These are phyloP conservation scores for Leersia perrieri DNA, from an alignment of 176 grass and related monocot genomes.

Conservation along the genomic window DNA sequence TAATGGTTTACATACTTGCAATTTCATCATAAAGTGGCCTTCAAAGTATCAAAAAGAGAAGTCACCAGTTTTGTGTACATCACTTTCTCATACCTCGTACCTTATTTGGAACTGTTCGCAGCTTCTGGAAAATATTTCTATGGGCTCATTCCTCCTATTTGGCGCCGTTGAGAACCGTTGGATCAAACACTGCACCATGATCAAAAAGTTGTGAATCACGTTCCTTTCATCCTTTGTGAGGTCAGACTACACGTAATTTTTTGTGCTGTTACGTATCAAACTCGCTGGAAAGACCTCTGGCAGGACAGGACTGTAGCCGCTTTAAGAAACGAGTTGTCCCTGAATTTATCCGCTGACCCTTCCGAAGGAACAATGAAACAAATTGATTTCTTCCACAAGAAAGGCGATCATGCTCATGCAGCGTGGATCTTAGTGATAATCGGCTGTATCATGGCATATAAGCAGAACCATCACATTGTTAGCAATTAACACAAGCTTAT, in stretches of 20 bases:
- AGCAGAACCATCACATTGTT: slow-evolving; percentile 31
- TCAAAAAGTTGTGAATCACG: background rate
- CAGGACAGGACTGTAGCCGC: background rate
- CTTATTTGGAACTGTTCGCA: background rate
- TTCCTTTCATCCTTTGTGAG: background rate
- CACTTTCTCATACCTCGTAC: background rate
- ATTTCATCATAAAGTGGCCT: background rate
- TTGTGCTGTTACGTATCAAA: background rate
- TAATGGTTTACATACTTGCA: background rate
- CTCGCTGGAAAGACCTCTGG: background rate
- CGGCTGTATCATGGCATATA: background rate
- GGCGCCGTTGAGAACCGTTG: background rate
- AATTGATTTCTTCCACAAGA: slow-evolving; percentile 15
- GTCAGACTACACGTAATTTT: background rate
- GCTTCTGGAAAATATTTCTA: background rate
- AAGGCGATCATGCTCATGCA: background rate
- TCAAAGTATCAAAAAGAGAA: background rate
- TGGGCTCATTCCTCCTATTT: background rate
- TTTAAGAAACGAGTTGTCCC: background rate
- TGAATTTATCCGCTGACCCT: background rate
- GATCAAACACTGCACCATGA: background rate
- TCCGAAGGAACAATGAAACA: background rate
- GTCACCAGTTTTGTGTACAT: background rate
- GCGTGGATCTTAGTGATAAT: background rate
- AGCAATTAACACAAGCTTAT: slow-evolving; percentile 39